Percentiles rank a stretch among this genome's conserved stretches.
These are phyloP conservation scores for Mortierella sp. DNA, from an alignment of 371 early-diverging fungal species.

Conservation along the genomic window DNA sequence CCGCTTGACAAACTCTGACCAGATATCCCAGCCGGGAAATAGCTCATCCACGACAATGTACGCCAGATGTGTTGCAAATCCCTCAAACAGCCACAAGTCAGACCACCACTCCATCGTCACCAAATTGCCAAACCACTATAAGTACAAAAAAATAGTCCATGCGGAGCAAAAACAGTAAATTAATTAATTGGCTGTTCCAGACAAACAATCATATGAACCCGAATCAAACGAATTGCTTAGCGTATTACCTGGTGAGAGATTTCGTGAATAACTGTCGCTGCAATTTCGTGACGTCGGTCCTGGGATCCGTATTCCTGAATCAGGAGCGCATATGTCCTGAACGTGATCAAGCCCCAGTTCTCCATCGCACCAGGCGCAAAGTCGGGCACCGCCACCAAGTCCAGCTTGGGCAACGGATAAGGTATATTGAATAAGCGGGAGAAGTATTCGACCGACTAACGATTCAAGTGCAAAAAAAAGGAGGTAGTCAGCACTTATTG, in stretches of 20 bases:
- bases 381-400: constrained; percentile 92
- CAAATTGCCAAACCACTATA: constrained; percentile 95
- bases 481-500: background rate
- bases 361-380: constrained; percentile 94
- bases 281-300: constrained; percentile 77
- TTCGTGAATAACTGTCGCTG: constrained; percentile 93
- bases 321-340: constrained; percentile 82
- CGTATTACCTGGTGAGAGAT: constrained; percentile 85
- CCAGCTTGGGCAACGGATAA: constrained; percentile 92
- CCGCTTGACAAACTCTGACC: constrained; percentile 75
- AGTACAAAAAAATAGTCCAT: too few relatives aligned
- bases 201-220: background rate
- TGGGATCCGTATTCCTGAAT: constrained; percentile 67
- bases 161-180: background rate
- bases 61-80: constrained; percentile 96
- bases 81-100: constrained; percentile 98
- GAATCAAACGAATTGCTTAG: background rate
- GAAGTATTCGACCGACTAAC: constrained; percentile 53
- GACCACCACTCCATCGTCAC: constrained; percentile 94
- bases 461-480: too few relatives aligned
- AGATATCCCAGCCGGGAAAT: constrained; percentile 85
- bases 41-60: constrained; percentile 84
- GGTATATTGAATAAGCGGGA: constrained; percentile 64
- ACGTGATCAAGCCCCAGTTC: constrained; percentile 98
- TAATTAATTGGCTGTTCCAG: background rate